phyloP scores from a whole-genome alignment of 148 eudicot species.

The Mesembryanthemum crystallinum region DNA sequence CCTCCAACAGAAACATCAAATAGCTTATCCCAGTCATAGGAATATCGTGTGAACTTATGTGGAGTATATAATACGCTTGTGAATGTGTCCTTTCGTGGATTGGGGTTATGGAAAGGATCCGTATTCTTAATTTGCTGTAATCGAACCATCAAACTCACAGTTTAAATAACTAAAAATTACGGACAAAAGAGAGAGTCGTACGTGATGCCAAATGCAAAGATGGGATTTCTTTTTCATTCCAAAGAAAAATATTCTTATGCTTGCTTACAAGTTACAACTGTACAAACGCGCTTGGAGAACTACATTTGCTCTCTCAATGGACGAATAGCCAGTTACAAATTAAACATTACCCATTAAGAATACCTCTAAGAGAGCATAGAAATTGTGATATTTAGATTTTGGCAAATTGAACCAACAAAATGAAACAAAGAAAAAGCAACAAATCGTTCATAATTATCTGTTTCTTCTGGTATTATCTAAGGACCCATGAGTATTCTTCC shows the following conservation, averaged over 20 bases:
- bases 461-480: constrained; percentile 26
- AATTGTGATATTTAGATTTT: constrained; percentile 15
- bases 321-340: constrained; percentile 19
- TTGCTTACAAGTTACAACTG: constrained; percentile 30
- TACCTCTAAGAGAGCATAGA: constrained; percentile 15
- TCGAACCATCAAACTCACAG: too few species aligned
- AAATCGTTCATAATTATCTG: constrained; percentile 14
- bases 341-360: constrained; percentile 15
- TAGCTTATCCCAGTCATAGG: too few species aligned
- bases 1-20: too few species aligned
- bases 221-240: constrained; percentile 9
- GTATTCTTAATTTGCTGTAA: too few species aligned
- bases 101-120: too few species aligned
- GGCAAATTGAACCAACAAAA: constrained; percentile 4
- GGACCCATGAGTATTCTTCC: constrained; percentile 78
- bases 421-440: constrained; percentile 8
- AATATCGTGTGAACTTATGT: too few species aligned
- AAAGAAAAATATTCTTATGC: constrained; percentile 21
- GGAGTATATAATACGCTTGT: too few species aligned
- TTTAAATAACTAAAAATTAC: too few species aligned
- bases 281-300: constrained; percentile 26
- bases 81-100: too few species aligned
- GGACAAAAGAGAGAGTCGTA: too few species aligned
- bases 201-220: too few species aligned
- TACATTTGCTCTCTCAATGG: constrained; percentile 19